Conservation (phyloP, 441 rosid species). For the Populus tomentosa region DNA sequence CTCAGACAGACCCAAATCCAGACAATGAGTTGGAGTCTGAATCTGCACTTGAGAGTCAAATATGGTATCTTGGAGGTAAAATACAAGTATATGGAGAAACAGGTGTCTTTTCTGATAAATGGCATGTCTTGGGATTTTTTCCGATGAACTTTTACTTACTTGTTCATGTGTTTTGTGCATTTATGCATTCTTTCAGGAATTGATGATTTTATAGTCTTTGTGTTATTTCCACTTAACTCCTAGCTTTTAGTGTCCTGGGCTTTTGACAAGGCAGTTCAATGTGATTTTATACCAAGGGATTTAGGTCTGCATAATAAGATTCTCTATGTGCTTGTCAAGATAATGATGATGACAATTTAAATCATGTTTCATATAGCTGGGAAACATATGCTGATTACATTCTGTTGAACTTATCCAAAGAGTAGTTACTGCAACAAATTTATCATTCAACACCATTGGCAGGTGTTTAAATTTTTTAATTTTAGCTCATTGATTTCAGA, state of each 20-base stretch:
- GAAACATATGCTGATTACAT: neutral
- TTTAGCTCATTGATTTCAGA: too few species aligned
- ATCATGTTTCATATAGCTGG: neutral
- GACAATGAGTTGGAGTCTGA: conserved; percentile 35
- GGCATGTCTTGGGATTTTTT: neutral
- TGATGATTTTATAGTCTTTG: neutral
- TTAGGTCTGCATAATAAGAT: neutral
- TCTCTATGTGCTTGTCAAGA: neutral
- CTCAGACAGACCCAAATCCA: conserved; percentile 28
- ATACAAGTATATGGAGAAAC: neutral
- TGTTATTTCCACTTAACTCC: neutral
- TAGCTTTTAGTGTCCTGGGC: neutral
- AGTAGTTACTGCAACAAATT: neutral
- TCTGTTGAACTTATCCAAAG: neutral
- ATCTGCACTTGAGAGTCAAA: conserved; percentile 38
- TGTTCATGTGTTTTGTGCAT: neutral
- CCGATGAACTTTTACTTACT: neutral
- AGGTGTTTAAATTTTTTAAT: neutral
- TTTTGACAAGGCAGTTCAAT: neutral
- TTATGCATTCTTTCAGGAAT: neutral
- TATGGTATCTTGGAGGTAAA: conserved; percentile 40
- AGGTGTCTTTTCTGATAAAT: neutral
- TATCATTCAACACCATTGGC: neutral
- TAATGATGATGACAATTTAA: neutral
- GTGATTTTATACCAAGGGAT: neutral